These are phyloP conservation scores for Claviceps cyperi DNA, from an alignment of 2,329 filamentous ascomycete species.

Conservation along the genomic window DNA sequence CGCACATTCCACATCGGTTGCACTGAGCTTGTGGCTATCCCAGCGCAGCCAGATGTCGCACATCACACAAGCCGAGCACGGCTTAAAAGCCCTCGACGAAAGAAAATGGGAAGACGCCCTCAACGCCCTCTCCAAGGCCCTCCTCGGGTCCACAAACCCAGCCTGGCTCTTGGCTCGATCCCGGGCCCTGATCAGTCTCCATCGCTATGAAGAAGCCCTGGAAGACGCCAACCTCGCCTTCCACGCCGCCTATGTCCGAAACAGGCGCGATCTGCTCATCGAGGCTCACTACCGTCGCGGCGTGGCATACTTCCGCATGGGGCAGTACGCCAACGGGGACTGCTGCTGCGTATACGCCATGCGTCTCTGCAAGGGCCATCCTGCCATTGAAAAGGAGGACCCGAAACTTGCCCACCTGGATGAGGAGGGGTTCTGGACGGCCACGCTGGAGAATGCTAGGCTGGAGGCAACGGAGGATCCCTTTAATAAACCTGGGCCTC, in stretches of 20 bases:
- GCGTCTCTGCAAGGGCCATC: constrained; percentile 20
- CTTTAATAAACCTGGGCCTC: constrained; percentile 11
- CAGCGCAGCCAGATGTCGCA: constrained; percentile 30
- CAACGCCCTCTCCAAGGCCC: constrained; percentile 49
- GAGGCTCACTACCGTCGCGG: constrained; percentile 73
- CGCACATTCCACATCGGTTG: too few relatives aligned
- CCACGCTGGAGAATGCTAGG: constrained; percentile 18
- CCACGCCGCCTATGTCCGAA: constrained; percentile 47
- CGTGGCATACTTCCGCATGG: constrained; percentile 56
- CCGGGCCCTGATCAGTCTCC: constrained; percentile 56
- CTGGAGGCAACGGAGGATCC: constrained; percentile 10
- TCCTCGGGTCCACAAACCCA: constrained; percentile 52
- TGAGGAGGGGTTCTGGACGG: constrained; percentile 32
- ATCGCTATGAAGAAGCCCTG: constrained; percentile 48
- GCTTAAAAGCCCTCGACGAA: constrained; percentile 48
- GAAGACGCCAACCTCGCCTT: constrained; percentile 55
- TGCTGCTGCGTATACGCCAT: constrained; percentile 50
- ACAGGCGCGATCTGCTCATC: constrained; percentile 59
- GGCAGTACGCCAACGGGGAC: constrained; percentile 59
- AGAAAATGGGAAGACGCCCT: constrained; percentile 56
- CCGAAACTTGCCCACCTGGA: constrained; percentile 21
- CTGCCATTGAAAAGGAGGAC: constrained; percentile 19
- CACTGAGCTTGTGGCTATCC: background rate
- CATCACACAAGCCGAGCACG: constrained; percentile 37
- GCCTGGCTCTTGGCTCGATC: constrained; percentile 72